Conservation (phyloP, 768 basidiomycete species). For the Heimioporus sp. region DNA sequence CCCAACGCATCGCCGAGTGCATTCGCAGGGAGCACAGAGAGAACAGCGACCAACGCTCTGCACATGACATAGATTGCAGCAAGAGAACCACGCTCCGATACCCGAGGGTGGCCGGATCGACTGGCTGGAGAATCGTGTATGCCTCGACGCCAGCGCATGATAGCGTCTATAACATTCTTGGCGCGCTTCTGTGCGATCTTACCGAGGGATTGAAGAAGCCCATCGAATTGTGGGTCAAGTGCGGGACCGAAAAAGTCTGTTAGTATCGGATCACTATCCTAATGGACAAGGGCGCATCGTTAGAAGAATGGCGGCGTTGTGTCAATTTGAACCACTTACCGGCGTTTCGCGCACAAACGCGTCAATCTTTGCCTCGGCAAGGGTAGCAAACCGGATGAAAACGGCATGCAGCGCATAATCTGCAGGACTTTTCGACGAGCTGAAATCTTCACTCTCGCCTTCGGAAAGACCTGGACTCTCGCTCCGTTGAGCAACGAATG, state of each 20-base stretch:
- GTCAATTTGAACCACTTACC: slow-evolving; percentile 42
- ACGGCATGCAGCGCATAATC: slow-evolving; percentile 89
- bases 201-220: slow-evolving; percentile 79
- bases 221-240: slow-evolving; percentile 78
- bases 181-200: slow-evolving; percentile 84
- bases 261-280: slow-evolving; percentile 73
- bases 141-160: slow-evolving; percentile 82
- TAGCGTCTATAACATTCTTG: slow-evolving; percentile 80
- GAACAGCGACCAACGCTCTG: slow-evolving; percentile 75
- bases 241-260: slow-evolving; percentile 66
- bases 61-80: slow-evolving; percentile 90
- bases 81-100: slow-evolving; percentile 68
- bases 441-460: slow-evolving; percentile 59
- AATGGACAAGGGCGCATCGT: slow-evolving; percentile 3
- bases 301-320: neutral
- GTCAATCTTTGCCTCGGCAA: slow-evolving; percentile 80
- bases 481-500: slow-evolving; percentile 47
- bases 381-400: slow-evolving; percentile 81
- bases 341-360: slow-evolving; percentile 64
- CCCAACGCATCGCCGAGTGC: slow-evolving; percentile 77
- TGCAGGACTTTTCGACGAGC: slow-evolving; percentile 78
- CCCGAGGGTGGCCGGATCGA: slow-evolving; percentile 29
- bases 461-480: slow-evolving; percentile 55
- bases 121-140: slow-evolving; percentile 60
- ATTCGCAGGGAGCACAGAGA: slow-evolving; percentile 71